These are phyloP conservation scores for Cryptosporidium viatorum DNA, from an alignment of 169 alveolate genomes.

Conservation along the genomic window DNA sequence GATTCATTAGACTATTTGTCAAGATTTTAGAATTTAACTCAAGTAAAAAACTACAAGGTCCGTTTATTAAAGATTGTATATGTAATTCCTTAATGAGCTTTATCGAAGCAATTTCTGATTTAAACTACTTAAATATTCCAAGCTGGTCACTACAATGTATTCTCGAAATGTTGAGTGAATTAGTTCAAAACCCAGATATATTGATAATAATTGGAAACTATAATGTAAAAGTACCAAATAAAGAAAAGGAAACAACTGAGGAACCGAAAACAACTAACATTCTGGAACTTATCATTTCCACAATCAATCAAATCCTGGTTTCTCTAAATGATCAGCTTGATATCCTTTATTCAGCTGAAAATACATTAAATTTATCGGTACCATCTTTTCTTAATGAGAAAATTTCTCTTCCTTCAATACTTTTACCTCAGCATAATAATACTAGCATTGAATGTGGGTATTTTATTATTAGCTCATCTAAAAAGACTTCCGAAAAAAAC, in stretches of 20 bases:
- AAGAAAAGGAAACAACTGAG: background rate
- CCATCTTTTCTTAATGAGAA: constrained; percentile 58
- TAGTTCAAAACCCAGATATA: constrained; percentile 28
- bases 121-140: constrained; percentile 34
- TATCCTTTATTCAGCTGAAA: constrained; percentile 53
- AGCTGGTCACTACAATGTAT: constrained; percentile 72
- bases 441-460: constrained; percentile 59
- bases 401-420: constrained; percentile 33
- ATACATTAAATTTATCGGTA: constrained; percentile 32
- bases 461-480: constrained; percentile 28
- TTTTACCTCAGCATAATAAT: constrained; percentile 42
- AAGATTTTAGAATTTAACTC: constrained; percentile 31
- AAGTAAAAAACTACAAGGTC: constrained; percentile 27
- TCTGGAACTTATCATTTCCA: background rate
- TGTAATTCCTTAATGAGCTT: constrained; percentile 27
- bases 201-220: constrained; percentile 19
- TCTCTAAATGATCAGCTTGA: constrained; percentile 14
- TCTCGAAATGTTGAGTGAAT: constrained; percentile 58
- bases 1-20: constrained; percentile 34
- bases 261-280: background rate
- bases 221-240: background rate
- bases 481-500: constrained; percentile 3
- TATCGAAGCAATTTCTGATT: constrained; percentile 1
- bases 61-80: constrained; percentile 36
- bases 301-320: constrained; percentile 21